Percentiles rank a stretch among this genome's conserved stretches.
Conservation (phyloP, 139 green algal species). For the Coelastrella sp. region DNA sequence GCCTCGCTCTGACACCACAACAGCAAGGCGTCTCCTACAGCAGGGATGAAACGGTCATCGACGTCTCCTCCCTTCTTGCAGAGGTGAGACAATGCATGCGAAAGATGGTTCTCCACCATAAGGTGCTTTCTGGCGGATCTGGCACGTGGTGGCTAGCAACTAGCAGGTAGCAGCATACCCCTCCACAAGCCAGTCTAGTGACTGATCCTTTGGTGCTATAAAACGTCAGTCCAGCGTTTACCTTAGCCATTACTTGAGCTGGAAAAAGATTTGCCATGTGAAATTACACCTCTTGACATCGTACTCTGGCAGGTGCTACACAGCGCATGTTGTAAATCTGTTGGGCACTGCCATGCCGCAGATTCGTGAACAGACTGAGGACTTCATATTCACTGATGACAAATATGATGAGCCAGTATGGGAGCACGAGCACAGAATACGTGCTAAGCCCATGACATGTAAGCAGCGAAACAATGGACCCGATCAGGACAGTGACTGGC, state of each 20-base stretch:
- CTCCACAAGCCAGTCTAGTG: not conserved
- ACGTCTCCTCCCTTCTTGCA: not conserved
- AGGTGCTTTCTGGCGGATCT: too few relatives aligned
- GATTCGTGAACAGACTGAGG: not conserved
- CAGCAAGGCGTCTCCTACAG: slow-evolving; percentile 14
- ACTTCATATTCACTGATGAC: slow-evolving; percentile 26
- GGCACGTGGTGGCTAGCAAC: not conserved
- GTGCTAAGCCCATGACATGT: not conserved
- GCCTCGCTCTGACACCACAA: not conserved
- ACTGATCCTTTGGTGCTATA: too few relatives aligned
- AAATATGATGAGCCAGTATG: slow-evolving; percentile 7
- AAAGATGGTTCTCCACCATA: too few relatives aligned
- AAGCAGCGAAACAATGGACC: not conserved
- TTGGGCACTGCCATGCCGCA: not conserved
- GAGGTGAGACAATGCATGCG: not conserved
- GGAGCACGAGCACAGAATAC: slow-evolving; percentile 36
- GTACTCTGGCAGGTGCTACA: too few relatives aligned
- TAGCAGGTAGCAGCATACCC: not conserved
- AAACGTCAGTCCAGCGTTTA: too few relatives aligned
- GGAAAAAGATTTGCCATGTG: too few relatives aligned
- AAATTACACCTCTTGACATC: too few relatives aligned
- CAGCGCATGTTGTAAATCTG: too few relatives aligned
- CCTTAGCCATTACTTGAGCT: too few relatives aligned
- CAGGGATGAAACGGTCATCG: not conserved
- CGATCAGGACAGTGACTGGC: not conserved